Conservation (phyloP, 306 rosid genomes). For the Trifolium subterraneum region DNA sequence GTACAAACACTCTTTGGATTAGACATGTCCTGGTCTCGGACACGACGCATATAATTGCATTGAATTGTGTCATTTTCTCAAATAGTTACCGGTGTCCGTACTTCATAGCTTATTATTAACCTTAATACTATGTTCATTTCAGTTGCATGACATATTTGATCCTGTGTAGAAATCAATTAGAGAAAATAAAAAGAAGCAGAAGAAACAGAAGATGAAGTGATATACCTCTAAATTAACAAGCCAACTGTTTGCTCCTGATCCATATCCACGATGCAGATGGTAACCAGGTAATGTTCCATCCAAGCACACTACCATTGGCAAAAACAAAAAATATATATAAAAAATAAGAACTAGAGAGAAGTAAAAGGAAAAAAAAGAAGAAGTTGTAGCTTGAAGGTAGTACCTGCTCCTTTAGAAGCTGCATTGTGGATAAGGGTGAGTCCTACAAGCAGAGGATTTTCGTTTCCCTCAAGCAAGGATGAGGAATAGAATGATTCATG, state of each 20-base stretch:
- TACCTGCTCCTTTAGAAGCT: conserved; percentile 84
- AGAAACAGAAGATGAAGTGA: neutral
- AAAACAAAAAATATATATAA: too few species aligned
- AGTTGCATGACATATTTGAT: too few species aligned
- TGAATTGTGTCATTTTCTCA: too few species aligned
- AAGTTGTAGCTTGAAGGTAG: neutral
- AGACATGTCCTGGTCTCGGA: too few species aligned
- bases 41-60: too few species aligned
- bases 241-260: conserved; percentile 91
- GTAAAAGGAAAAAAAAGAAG: neutral
- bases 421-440: conserved; percentile 87
- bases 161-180: neutral
- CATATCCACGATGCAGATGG: conserved; percentile 83
- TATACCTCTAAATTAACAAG: conserved; percentile 92
- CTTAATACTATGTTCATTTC: too few species aligned
- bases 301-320: conserved; percentile 71
- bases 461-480: conserved; percentile 35
- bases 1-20: too few species aligned
- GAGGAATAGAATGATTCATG: conserved; percentile 34
- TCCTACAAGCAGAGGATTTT: conserved; percentile 59
- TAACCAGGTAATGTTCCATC: conserved; percentile 97
- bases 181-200: neutral
- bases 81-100: too few species aligned
- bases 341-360: too few species aligned
- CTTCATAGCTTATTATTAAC: too few species aligned